These are phyloP conservation scores for Flagelloscypha sp. DNA, from an alignment of 768 basidiomycete species.

Conservation along the genomic window DNA sequence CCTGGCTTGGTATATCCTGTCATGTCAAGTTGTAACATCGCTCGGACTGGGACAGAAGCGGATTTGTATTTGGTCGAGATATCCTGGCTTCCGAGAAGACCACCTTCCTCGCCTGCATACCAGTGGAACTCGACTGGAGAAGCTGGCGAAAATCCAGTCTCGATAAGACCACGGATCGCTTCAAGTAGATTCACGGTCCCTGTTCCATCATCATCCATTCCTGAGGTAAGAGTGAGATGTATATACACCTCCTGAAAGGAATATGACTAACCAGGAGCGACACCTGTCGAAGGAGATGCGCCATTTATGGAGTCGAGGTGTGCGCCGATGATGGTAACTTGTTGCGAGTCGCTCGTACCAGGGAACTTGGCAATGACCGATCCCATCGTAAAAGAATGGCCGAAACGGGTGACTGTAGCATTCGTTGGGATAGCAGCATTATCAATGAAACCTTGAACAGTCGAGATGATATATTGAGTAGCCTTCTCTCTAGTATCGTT, in stretches of 20 bases:
- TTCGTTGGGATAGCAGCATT: too few relatives aligned
- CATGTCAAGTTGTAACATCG: conserved; percentile 38
- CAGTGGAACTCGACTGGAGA: conserved; percentile 42
- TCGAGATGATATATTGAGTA: conserved; percentile 29
- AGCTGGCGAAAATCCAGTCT: conserved; percentile 30
- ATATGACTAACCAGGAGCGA: conserved; percentile 30
- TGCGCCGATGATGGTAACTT: conserved; percentile 19
- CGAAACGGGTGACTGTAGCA: conserved; percentile 13
- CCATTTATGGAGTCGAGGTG: conserved; percentile 24
- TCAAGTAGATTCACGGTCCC: conserved; percentile 40
- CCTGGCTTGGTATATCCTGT: too few relatives aligned
- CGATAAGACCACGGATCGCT: conserved; percentile 32
- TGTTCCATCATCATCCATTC: conserved; percentile 32
- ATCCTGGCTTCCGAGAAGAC: conserved; percentile 39
- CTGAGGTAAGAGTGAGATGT: too few relatives aligned
- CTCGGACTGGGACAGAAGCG: conserved; percentile 32
- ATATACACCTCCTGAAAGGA: too few relatives aligned
- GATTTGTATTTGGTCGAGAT: conserved; percentile 39
- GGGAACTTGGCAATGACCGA: conserved; percentile 17
- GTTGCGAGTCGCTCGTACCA: conserved; percentile 9
- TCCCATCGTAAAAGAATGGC: conserved; percentile 12
- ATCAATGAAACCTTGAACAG: conserved; percentile 18
- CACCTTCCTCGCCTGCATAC: conserved; percentile 43
- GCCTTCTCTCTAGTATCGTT: conserved; percentile 31
- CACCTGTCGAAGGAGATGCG: conserved; percentile 16